Evolutionary conservation across 108 stramenopile genomes (phyloP).

Genomic region (Skeletonema menzelii): DNA sequence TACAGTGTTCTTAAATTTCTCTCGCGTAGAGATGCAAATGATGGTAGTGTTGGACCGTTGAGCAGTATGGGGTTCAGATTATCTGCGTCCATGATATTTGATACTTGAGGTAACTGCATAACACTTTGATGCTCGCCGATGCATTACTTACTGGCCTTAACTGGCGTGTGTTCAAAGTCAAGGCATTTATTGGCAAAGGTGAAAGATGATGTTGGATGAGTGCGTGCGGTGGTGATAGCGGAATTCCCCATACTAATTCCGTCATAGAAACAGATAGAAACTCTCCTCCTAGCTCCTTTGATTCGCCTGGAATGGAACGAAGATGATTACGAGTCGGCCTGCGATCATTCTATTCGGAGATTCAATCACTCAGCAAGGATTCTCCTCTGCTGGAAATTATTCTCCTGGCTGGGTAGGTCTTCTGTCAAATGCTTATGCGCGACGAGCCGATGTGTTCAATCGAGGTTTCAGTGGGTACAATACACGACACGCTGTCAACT

Average conservation of each 20-base stretch:
- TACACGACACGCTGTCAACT: slow-evolving; percentile 38
- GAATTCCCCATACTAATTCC: too few species aligned
- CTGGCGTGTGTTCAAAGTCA: too few species aligned
- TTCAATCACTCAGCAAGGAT: slow-evolving; percentile 67
- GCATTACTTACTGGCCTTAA: too few species aligned
- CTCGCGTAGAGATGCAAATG: slow-evolving; percentile 30
- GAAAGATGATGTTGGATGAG: too few species aligned
- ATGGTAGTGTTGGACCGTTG: slow-evolving; percentile 11
- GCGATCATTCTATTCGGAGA: slow-evolving; percentile 68
- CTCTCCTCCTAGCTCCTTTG: too few species aligned
- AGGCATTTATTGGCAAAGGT: too few species aligned
- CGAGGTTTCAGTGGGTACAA: slow-evolving; percentile 78
- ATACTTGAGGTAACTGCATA: too few species aligned
- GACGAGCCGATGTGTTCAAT: slow-evolving; percentile 78
- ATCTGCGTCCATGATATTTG: neutral
- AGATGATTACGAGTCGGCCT: slow-evolving; percentile 6
- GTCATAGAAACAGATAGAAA: too few species aligned
- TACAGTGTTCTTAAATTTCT: slow-evolving; percentile 32
- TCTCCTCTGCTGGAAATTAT: slow-evolving; percentile 3
- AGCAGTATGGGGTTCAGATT: neutral
- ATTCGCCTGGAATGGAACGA: too few species aligned
- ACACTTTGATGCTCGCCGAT: too few species aligned
- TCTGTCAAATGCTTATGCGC: slow-evolving; percentile 60
- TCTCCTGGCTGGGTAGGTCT: slow-evolving; percentile 62
- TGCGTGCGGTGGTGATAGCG: too few species aligned